A percentile compares a stretch with the other conserved stretches of the same genome.
Conservation (phyloP, 2,329 filamentous ascomycete species). For the Fusarium haematococcum region DNA sequence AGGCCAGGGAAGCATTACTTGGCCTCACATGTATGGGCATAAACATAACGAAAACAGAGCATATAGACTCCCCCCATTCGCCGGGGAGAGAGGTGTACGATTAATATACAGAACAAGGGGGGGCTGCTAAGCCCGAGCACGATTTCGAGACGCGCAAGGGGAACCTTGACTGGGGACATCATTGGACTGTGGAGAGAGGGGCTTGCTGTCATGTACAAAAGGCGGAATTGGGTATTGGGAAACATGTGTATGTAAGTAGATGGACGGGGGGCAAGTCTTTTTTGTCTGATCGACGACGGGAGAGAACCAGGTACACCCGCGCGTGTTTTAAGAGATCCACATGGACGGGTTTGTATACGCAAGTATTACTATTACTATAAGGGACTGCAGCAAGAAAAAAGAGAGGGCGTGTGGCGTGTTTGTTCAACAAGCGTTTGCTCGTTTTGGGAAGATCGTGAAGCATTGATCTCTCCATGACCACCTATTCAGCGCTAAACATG, state of each 20-base stretch:
- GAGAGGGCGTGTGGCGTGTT: slow-evolving; percentile 14
- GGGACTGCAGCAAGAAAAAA: slow-evolving; percentile 1
- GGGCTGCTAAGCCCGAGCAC: neutral
- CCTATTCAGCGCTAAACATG: neutral
- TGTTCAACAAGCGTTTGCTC: neutral
- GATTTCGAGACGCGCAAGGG: neutral
- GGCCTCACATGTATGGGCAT: slow-evolving; percentile 3
- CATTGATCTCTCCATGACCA: neutral
- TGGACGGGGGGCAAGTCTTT: neutral
- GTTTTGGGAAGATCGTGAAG: neutral
- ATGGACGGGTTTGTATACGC: neutral
- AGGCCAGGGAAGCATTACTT: slow-evolving; percentile 7
- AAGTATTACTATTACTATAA: neutral
- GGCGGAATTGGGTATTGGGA: slow-evolving; percentile 16
- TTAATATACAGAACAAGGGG: slow-evolving; percentile 5
- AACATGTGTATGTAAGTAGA: slow-evolving; percentile 5
- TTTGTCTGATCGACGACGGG: neutral
- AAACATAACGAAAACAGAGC: slow-evolving; percentile 25
- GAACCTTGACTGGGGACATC: slow-evolving; percentile 3
- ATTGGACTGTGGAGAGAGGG: neutral
- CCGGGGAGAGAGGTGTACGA: slow-evolving; percentile 18
- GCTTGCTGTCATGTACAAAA: slow-evolving; percentile 22
- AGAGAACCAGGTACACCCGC: slow-evolving; percentile 10
- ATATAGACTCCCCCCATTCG: slow-evolving; percentile 24
- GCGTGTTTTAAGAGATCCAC: neutral